phyloP scores from a whole-genome alignment of 2,329 filamentous ascomycete species.

The Emericellopsis cladophorae region DNA sequence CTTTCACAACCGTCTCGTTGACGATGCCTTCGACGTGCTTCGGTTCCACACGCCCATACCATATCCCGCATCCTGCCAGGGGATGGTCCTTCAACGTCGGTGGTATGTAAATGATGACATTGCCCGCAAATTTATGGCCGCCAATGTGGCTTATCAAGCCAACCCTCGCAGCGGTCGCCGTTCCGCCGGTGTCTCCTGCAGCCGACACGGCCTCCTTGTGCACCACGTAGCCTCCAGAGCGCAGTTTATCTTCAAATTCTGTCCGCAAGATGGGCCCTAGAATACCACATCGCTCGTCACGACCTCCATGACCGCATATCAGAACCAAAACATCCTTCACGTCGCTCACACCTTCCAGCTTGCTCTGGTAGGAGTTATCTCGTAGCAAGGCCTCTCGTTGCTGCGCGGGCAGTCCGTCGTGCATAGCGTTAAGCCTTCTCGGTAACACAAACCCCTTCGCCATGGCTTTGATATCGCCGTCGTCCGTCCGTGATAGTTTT shows the following conservation, averaged over 20 bases:
- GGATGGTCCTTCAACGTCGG: slow-evolving; percentile 39
- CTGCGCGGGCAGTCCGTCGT: slow-evolving; percentile 45
- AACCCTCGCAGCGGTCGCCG: slow-evolving; percentile 38
- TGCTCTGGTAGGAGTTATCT: slow-evolving; percentile 37
- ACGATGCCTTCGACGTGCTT: slow-evolving; percentile 67
- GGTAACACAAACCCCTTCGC: slow-evolving; percentile 57
- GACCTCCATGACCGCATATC: slow-evolving; percentile 75
- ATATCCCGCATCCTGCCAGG: slow-evolving; percentile 60
- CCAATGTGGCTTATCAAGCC: slow-evolving; percentile 69
- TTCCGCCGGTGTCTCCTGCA: slow-evolving; percentile 9
- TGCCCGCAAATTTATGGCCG: slow-evolving; percentile 77
- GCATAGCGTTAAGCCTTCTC: slow-evolving; percentile 44
- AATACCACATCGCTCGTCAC: slow-evolving; percentile 73
- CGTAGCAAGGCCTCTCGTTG: slow-evolving; percentile 38
- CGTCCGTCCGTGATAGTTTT: slow-evolving; percentile 50
- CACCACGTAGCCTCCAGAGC: slow-evolving; percentile 31
- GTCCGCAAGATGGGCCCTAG: slow-evolving; percentile 59
- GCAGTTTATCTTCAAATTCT: slow-evolving; percentile 55
- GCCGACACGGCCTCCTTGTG: slow-evolving; percentile 30
- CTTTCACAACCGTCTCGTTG: slow-evolving; percentile 53
- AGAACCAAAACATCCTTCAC: slow-evolving; percentile 62
- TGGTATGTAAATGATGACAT: slow-evolving; percentile 71
- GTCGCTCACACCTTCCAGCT: slow-evolving; percentile 44
- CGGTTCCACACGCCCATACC: slow-evolving; percentile 71
- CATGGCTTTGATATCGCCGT: slow-evolving; percentile 40